phyloP scores from a whole-genome alignment of 495 filamentous ascomycete species.

The Parmelia sp. region DNA sequence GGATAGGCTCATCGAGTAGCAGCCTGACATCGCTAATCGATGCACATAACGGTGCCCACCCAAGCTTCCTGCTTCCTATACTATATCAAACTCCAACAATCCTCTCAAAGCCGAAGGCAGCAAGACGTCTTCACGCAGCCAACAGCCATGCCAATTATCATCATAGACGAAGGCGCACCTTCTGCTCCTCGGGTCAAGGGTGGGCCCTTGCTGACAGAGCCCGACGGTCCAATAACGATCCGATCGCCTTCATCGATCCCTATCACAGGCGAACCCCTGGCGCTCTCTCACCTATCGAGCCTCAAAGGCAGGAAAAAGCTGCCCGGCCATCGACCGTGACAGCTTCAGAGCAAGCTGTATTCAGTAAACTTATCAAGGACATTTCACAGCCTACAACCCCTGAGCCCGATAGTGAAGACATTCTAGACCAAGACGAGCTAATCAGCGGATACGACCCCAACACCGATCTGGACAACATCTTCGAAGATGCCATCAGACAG shows the following conservation, averaged over 20 bases:
- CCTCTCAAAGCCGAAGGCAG: constrained; percentile 20
- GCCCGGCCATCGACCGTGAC: constrained; percentile 48
- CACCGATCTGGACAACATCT: constrained; percentile 22
- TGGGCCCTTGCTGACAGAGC: constrained; percentile 8
- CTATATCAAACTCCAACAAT: constrained; percentile 68
- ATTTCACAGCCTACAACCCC: constrained; percentile 31
- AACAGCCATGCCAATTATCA: not conserved
- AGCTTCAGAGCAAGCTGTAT: constrained; percentile 45
- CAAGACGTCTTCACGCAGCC: not conserved
- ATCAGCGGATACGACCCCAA: constrained; percentile 2
- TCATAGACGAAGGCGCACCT: not conserved
- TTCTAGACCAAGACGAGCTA: constrained; percentile 10
- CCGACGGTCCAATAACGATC: constrained; percentile 9
- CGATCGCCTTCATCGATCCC: not conserved
- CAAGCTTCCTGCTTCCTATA: constrained; percentile 46
- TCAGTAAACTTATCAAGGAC: constrained; percentile 54
- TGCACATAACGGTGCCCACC: not conserved
- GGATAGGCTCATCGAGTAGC: not conserved
- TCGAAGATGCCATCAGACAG: constrained; percentile 21
- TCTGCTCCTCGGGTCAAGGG: constrained; percentile 16
- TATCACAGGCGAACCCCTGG: not conserved
- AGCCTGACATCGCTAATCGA: not conserved
- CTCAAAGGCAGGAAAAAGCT: not conserved
- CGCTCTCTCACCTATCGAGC: not conserved
- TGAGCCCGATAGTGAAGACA: constrained; percentile 15